Conservation (phyloP, 2,329 filamentous ascomycete species). For the Hypomyces perniciosus region DNA sequence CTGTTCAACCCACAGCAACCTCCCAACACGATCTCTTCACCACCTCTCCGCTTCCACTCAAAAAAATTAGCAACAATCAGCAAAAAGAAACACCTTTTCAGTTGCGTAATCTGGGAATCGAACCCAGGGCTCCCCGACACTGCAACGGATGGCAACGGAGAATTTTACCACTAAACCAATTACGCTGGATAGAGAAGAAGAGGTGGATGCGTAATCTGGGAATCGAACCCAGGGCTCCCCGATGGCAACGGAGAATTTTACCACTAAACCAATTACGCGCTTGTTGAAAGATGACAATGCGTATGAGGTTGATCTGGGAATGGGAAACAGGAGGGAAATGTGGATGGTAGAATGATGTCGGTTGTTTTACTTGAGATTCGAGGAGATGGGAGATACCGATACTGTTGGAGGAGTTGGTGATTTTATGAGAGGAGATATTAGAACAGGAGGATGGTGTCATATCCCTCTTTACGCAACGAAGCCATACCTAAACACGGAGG, state of each 20-base stretch:
- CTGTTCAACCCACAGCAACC: background rate
- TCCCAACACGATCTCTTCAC: too few relatives aligned
- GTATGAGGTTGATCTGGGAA: slow-evolving; percentile 6
- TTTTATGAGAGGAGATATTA: too few relatives aligned
- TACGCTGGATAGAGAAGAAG: slow-evolving; percentile 12
- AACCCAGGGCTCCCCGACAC: slow-evolving; percentile 29
- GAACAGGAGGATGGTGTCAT: too few relatives aligned
- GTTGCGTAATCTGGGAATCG: slow-evolving; percentile 29
- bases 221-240: slow-evolving; percentile 17
- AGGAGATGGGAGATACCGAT: too few relatives aligned
- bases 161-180: slow-evolving; percentile 28
- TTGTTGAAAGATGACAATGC: background rate
- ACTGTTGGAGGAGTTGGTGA: too few relatives aligned
- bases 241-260: slow-evolving; percentile 18
- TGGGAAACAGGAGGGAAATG: background rate
- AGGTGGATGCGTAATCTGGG: slow-evolving; percentile 14
- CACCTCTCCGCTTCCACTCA: background rate
- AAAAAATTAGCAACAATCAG: slow-evolving; percentile 23
- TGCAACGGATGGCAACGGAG: slow-evolving; percentile 24
- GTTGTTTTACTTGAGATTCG: too few relatives aligned
- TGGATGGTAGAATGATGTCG: too few relatives aligned
- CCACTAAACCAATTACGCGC: slow-evolving; percentile 17
- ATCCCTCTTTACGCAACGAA: too few relatives aligned
- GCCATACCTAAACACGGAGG: too few relatives aligned
- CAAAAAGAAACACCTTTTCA: slow-evolving; percentile 3